phyloP scores from a whole-genome alignment of 2,329 filamentous ascomycete genomes.

The Rhynchosporium agropyri region DNA sequence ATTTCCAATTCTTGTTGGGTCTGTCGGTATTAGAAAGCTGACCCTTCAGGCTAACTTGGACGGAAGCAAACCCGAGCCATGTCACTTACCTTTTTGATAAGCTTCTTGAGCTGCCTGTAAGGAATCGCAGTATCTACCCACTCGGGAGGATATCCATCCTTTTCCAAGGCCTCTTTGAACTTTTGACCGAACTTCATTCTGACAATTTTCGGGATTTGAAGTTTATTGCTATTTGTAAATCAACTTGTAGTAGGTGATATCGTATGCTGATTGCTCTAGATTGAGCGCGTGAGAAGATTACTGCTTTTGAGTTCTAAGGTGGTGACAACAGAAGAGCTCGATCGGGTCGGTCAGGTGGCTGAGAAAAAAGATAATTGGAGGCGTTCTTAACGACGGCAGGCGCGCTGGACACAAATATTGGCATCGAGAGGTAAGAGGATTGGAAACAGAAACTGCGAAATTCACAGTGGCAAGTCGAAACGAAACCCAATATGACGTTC shows the following conservation, averaged over 20 bases:
- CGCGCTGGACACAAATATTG: slow-evolving; percentile 4
- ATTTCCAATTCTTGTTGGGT: slow-evolving; percentile 63
- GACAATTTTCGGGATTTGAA: not conserved
- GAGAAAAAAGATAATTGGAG: not conserved
- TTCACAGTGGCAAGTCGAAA: not conserved
- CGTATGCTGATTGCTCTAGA: not conserved
- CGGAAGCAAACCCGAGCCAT: not conserved
- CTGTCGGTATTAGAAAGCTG: slow-evolving; percentile 6
- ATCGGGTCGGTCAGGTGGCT: slow-evolving; percentile 1
- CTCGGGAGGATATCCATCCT: slow-evolving; percentile 73
- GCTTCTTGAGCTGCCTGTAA: slow-evolving; percentile 85
- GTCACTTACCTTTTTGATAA: slow-evolving; percentile 72
- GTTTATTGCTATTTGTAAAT: slow-evolving; percentile 5
- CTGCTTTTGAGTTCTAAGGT: slow-evolving; percentile 1
- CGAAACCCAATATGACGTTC: not conserved
- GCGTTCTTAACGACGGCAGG: slow-evolving; percentile 5
- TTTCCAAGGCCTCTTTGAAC: slow-evolving; percentile 70
- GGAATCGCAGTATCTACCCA: slow-evolving; percentile 77
- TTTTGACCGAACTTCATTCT: slow-evolving; percentile 85
- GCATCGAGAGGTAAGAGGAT: not conserved
- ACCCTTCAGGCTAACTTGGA: not conserved
- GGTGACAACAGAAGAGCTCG: not conserved
- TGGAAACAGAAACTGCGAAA: not conserved
- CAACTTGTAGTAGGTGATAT: not conserved
- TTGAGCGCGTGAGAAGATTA: slow-evolving; percentile 11